phyloP scores from a whole-genome alignment of 257 asterid genomes.

The Ehretia macrophylla region DNA sequence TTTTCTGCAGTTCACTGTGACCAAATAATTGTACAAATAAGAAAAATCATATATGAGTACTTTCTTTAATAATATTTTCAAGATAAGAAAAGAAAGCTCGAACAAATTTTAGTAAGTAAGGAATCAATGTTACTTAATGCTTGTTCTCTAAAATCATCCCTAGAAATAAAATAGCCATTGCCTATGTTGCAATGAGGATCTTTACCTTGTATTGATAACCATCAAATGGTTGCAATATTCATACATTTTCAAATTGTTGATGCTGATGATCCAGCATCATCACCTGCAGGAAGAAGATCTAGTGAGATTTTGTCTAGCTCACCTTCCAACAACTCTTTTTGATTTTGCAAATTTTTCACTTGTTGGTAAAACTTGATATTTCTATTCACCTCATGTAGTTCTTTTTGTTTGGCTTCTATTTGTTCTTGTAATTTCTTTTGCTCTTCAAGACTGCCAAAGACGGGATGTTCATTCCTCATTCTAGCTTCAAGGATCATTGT shows the following conservation, averaged over 20 bases:
- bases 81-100: too few species aligned
- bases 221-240: not conserved
- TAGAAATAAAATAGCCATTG: too few species aligned
- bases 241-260: not conserved
- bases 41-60: too few species aligned
- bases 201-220: not conserved
- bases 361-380: not conserved
- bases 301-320: slow-evolving; percentile 3
- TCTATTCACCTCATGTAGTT: not conserved
- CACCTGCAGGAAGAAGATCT: not conserved
- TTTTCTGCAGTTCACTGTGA: too few species aligned
- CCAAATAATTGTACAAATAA: too few species aligned
- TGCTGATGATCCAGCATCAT: not conserved
- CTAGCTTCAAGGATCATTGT: slow-evolving; percentile 5
- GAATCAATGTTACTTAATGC: too few species aligned
- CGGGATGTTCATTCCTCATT: slow-evolving; percentile 13
- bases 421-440: not conserved
- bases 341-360: not conserved
- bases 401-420: not conserved
- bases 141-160: too few species aligned
- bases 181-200: too few species aligned
- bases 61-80: too few species aligned
- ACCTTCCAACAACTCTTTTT: not conserved
- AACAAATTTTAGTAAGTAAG: too few species aligned
- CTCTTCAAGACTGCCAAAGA: slow-evolving; percentile 2